Evolutionary conservation across 1,284 basidiomycete species (phyloP), one percentile per base, ranked within the genome.

Genomic region (Ceratobasidium sp.): DNA sequence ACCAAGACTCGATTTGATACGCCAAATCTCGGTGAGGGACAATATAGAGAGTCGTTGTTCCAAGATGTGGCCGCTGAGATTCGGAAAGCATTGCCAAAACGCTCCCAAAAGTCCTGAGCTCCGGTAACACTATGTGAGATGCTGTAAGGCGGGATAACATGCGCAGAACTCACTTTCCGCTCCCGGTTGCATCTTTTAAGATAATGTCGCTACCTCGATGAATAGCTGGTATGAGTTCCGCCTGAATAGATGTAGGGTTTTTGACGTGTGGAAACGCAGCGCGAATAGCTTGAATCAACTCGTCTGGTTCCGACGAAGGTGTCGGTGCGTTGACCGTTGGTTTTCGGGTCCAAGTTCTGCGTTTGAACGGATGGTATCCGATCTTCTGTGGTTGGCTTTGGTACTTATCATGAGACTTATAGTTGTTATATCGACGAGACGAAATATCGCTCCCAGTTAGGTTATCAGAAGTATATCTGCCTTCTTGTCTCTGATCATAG

Each of bases 11-110:
- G 68, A 91, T 87, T 83, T 94, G 93, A 81, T 89, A 88, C 3
- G 90, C 93, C 78, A 94, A 85, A 82, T 94, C 93, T 46, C 90
- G 87, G 82, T 94, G 93, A 5, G 93, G 93, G 3, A 94, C 92
- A 59, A 94, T 85, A 28, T 93, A 84, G 57, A 94, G 85, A 20
- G 90, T 88, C 33, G 87, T 87, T 46, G 88, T 86, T 17, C 69
- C 77, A 81, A 80, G 69, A 61, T 62, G 50, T 74, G 76, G 68
- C 78, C 69, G 50, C 46, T 87, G 86, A 61, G 87, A 84, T 83
- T 91, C 90, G 83, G 87, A 91, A 71, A 94, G 85, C 48, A 93
- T 84, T 15, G 90, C 91, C 33, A 94, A 81, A 44, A 92, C 84
- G 28, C 91, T 83, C 0, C 91, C 92, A 81, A 94, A 92, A 1